These are phyloP conservation scores for Raphidocelis subcapitata DNA, from an alignment of 139 green algal species.

Conservation along the genomic window DNA sequence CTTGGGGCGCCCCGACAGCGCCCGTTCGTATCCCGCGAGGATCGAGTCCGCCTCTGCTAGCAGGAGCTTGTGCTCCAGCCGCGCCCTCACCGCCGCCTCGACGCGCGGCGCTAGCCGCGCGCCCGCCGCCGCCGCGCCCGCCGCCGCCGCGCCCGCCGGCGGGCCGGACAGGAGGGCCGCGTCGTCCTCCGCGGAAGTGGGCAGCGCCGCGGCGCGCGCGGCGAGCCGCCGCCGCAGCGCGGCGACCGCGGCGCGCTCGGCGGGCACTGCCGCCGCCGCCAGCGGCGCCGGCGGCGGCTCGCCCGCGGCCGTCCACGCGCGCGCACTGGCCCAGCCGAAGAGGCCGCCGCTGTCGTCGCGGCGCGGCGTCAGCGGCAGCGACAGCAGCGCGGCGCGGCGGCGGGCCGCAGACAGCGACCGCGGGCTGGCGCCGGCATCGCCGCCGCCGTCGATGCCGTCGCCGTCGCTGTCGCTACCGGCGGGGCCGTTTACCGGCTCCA, in stretches of 20 bases:
- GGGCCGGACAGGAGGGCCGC: slow-evolving; percentile 1
- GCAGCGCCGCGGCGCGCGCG: slow-evolving; percentile 13
- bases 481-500: neutral
- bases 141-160: neutral
- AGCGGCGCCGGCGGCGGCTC: slow-evolving; percentile 16
- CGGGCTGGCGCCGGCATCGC: too few relatives aligned
- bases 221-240: slow-evolving; percentile 13
- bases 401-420: neutral
- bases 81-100: slow-evolving; percentile 21
- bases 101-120: neutral
- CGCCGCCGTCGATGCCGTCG: too few relatives aligned
- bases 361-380: slow-evolving; percentile 2
- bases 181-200: slow-evolving; percentile 15
- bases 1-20: slow-evolving; percentile 12
- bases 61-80: slow-evolving; percentile 38
- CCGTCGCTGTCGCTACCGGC: neutral
- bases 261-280: neutral
- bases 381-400: slow-evolving; percentile 14
- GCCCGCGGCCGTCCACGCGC: slow-evolving; percentile 27
- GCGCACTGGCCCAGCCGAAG: slow-evolving; percentile 5
- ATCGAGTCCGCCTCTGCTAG: slow-evolving; percentile 25
- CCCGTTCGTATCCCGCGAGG: slow-evolving; percentile 23
- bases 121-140: neutral
- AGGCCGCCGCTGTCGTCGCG: neutral
- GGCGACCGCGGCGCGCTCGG: slow-evolving; percentile 10